These are phyloP conservation scores for Linnemannia elongata DNA, from an alignment of 192 early-diverging fungal genomes.

Conservation along the genomic window DNA sequence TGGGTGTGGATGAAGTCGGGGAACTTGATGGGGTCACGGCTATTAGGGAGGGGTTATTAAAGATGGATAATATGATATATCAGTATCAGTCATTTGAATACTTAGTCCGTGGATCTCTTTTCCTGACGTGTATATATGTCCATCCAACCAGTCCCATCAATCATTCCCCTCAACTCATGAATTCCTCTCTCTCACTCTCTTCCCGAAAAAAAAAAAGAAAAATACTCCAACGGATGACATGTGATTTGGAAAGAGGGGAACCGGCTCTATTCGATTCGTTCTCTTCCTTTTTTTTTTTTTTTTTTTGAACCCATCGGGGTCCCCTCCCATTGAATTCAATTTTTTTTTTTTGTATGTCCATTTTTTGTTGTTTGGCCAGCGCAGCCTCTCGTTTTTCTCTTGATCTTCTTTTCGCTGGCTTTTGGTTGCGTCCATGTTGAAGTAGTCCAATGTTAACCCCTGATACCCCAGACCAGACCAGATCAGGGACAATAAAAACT, in stretches of 20 bases:
- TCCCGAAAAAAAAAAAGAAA: neutral
- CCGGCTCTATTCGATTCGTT: neutral
- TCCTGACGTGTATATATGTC: too few relatives aligned
- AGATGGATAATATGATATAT: neutral
- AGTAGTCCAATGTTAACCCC: neutral
- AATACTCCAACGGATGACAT: neutral
- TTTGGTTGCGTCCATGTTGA: too few relatives aligned
- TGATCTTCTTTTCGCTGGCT: neutral
- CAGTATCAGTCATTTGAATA: neutral
- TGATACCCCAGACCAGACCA: neutral
- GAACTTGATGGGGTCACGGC: conserved; percentile 65
- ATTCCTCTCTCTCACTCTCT: neutral
- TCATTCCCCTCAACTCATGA: too few relatives aligned
- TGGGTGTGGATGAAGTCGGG: conserved; percentile 73
- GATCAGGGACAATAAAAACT: neutral
- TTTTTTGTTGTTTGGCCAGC: neutral
- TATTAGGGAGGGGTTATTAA: conserved; percentile 1
- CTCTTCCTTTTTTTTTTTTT: neutral
- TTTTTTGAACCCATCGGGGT: neutral
- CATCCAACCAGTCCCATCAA: neutral
- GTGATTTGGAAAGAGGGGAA: neutral
- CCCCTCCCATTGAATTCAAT: neutral
- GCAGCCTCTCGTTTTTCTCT: neutral
- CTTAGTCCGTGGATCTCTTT: conserved; percentile 6
- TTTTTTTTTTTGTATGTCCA: too few relatives aligned